A percentile compares a stretch with the other conserved stretches of the same genome.
Conservation (phyloP, 495 filamentous ascomycete species). For the Cryomyces antarcticus region DNA sequence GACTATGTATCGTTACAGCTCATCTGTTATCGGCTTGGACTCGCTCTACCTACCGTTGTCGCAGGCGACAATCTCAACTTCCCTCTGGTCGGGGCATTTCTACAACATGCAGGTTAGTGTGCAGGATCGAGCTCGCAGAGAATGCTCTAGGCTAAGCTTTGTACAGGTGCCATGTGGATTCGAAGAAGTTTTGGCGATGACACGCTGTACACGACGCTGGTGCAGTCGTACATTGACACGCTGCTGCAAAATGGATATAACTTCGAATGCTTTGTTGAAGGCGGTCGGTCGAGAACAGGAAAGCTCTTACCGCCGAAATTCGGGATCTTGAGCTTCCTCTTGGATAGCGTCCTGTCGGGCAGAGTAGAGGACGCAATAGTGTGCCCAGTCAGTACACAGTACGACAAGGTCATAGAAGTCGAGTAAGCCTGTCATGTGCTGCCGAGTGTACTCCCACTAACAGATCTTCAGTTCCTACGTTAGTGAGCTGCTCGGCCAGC, state of each 20-base stretch:
- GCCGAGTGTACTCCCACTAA: conserved; percentile 3
- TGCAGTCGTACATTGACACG: conserved; percentile 91
- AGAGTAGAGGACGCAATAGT: conserved; percentile 77
- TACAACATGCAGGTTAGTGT: conserved; percentile 62
- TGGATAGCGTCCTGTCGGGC: conserved; percentile 79
- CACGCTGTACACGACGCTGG: conserved; percentile 68
- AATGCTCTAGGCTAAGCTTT: neutral
- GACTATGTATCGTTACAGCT: conserved; percentile 89
- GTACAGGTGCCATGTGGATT: conserved; percentile 80
- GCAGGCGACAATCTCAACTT: conserved; percentile 94
- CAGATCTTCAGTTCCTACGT: conserved; percentile 46
- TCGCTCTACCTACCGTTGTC: conserved; percentile 80
- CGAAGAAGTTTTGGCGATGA: conserved; percentile 83
- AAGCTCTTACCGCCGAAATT: conserved; percentile 90
- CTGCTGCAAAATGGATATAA: conserved; percentile 79
- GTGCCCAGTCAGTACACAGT: conserved; percentile 88
- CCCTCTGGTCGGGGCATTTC: conserved; percentile 67
- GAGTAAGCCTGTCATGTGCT: conserved; percentile 29
- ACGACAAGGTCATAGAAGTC: conserved; percentile 96
- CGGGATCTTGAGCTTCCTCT: conserved; percentile 80
- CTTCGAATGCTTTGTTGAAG: conserved; percentile 80
- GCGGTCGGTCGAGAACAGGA: conserved; percentile 75
- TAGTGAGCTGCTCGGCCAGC: conserved; percentile 76
- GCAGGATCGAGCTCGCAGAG: conserved; percentile 6
- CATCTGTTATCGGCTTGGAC: conserved; percentile 81